Base-by-base conservation (phyloP, 768 basidiomycete species). In the Calocybe gangraenosa region DNA sequence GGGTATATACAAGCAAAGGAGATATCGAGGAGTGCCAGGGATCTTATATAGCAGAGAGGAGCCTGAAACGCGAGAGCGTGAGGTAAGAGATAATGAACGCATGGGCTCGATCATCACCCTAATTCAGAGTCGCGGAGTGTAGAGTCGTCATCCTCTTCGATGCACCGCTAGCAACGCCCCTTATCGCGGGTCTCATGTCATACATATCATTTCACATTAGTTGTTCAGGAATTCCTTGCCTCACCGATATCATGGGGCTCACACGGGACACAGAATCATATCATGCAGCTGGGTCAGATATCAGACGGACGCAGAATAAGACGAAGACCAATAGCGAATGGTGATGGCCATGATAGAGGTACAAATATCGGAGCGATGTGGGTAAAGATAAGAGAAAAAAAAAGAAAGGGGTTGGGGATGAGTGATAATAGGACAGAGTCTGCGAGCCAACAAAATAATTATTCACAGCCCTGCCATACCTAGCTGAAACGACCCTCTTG, bases 401-500 rank as follows among this genome's bases (percentile, higher is more conserved):
- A 23, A 21, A 46, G 43, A 44, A 22, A 40, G 42, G 34, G 14
- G n/a, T 6, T 35, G 34, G 34, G 17, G 14, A 18, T 18, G 17
- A n/a, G n/a, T n/a, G n/a, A 35, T 35, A 11, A 28, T 28, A 49
- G 25, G 30, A 23, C 36, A 48, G 20, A 32, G 44, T 50, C 40
- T 50, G 49, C 40, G 37, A 15, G 28, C 31, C 38, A 40, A 42
- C 8, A 49, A 32, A 42, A 20, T 35, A 13, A 28, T 54, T 28
- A 28, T 28, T 28, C 58, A 75, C 65, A 74, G 63, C 50, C 73
- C 73, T 49, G 71, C 71, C 65, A 78, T 70, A 44, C 73, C 69
- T 68, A 78, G 73, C 56, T 72, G 76, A 65, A 77, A 75, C 14
- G 72, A 64, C 31, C 63, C 70, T 61, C 72, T 63, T 48, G 66